Base-by-base conservation (phyloP, 148 eudicot species). In the Persicaria maculosa region DNA sequence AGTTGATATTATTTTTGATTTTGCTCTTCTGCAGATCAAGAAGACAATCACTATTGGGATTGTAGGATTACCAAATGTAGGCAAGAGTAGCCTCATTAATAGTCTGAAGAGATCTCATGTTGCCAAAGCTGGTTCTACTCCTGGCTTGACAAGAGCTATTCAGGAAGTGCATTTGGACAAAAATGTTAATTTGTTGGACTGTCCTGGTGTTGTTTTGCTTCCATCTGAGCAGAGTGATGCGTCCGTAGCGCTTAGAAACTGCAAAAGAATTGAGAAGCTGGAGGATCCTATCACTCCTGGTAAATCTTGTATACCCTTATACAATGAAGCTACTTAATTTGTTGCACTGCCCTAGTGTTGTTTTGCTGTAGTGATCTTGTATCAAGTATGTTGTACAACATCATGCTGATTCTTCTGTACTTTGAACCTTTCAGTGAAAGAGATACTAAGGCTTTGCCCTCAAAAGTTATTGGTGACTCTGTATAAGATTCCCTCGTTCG, bases 181-280 rank as follows among this genome's bases (percentile, higher is more conserved):
- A 84, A 89, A 89, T 84, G 88, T 96, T 55, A 96, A 90, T 81
- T 77, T 96, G 82, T 72, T 96, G 83, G 99, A 96, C 72, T 96
- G 99, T 78, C 99, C 98, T 81, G 98, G 97, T 65, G 97, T 95
- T 72, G 98, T 95, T 47, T 81, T 95, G 93, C 97, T 95, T 70
- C 84, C 85, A 73, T 85, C 97, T 74, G 82, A 71, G 50, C 88
- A 81, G 75, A 92, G 82, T 82, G 95, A 92, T 80, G 83, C 93
- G 72, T 80, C 93, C 15, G 74, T 90, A 79, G 97, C 89, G 44
- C 97, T 96, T 81, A 80, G 94, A 57, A 96, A 96, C 84, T 96
- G 99, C 83, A 96, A 89, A 76, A 85, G 85, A 77, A 96, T 96
- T 65, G 99, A 96, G 83, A 92, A 92, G 84, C 82, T 96, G 73